Base-by-base conservation (phyloP, 495 filamentous ascomycete species). In the Tuber aestivum region DNA sequence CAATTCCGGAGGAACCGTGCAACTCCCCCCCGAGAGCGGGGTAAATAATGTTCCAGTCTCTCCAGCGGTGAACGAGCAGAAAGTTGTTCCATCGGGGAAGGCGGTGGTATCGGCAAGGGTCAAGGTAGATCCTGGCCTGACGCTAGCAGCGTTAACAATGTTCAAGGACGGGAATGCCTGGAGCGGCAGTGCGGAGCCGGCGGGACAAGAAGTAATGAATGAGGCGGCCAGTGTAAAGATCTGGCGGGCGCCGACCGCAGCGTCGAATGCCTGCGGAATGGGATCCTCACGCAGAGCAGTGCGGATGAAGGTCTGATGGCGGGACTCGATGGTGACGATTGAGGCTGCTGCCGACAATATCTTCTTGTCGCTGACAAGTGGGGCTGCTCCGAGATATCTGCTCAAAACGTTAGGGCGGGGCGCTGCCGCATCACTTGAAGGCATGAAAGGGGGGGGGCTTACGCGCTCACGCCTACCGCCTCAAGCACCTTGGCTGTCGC, bases 211-310 rank as follows among this genome's bases (percentile, higher is more conserved):
- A 70, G 79, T 74, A 84, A 91, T 90, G 85, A 91, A 91, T 44
- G 86, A 85, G n/a, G 89, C 87, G 73, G 89, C 89, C 71, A 91
- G 85, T 21, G 89, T 90, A 83, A 90, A 90, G 81, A 91, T 86
- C 70, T 86, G 86, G 75, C 86, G 86, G 76, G 87, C 86, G 70
- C 87, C 85, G 16, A 91, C 86, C 18, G 89, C 84, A 8, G 86
- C 86, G 83, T 91, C 89, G 78, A 91, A 90, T 48, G 89, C 88
- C 76, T 86, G 86, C 10, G 89, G 89, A 6, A 89, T 85, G 69
- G 89, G 86, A 72, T 86, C 77, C 72, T 84, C 82, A 48, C 82
- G 80, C 69, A 82, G 85, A 56, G 85, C 86, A 69, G 86, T 75
- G 69, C 89, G 88, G 83, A 90, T 87, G 78, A 89, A 87, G 70